These are phyloP conservation scores for Skeletonema potamos DNA, from an alignment of 108 stramenopile genomes.

Conservation along the genomic window DNA sequence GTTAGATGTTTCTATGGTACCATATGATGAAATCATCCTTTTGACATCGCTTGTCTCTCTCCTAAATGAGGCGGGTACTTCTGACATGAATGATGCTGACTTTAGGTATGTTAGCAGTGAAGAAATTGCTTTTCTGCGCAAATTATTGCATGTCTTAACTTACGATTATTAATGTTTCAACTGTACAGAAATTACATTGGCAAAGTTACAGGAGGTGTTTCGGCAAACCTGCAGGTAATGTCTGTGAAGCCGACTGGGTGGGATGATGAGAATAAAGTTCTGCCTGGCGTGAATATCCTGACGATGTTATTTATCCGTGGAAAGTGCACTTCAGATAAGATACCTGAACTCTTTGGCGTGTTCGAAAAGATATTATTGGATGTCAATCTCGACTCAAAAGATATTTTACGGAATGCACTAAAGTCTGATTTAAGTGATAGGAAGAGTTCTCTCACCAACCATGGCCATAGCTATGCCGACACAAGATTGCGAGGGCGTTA, in stretches of 20 bases:
- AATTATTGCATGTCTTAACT: neutral
- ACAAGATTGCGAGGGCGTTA: conserved; percentile 51
- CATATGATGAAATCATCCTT: conserved; percentile 71
- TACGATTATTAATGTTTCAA: neutral
- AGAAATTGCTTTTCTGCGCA: neutral
- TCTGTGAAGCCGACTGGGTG: conserved; percentile 30
- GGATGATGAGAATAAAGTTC: conserved; percentile 53
- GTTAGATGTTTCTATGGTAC: conserved; percentile 77
- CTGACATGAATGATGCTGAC: conserved; percentile 30
- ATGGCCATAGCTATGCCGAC: conserved; percentile 37
- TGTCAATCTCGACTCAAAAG: conserved; percentile 31
- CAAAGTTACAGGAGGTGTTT: conserved; percentile 72
- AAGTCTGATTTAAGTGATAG: conserved; percentile 37
- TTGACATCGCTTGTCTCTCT: conserved; percentile 73
- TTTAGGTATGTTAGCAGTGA: conserved; percentile 23
- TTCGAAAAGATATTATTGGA: conserved; percentile 60
- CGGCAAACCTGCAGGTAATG: conserved; percentile 51
- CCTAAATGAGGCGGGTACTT: conserved; percentile 76
- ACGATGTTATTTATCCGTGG: conserved; percentile 68
- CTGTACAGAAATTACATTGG: conserved; percentile 53
- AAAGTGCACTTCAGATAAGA: conserved; percentile 68
- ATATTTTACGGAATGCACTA: conserved; percentile 34
- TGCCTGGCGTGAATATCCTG: conserved; percentile 62
- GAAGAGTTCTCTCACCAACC: conserved; percentile 37
- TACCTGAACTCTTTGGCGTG: conserved; percentile 64